Evolutionary conservation across 257 asterid genomes (phyloP), one percentile per base, ranked within the genome.

Genomic region (Sherardia arvensis): DNA sequence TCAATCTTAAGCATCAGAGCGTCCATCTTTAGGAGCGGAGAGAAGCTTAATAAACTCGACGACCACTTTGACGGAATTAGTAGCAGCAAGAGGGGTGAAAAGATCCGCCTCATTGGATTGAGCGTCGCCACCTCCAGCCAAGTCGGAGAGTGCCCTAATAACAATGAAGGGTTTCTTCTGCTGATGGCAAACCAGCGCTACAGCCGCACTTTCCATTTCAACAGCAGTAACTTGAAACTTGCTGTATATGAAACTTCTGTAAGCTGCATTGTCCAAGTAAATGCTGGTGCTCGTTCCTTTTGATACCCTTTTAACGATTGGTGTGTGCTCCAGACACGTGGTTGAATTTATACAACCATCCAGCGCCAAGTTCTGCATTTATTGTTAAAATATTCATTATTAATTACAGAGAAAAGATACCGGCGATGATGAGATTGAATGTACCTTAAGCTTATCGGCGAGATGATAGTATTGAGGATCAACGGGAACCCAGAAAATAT

Each of bases 201-300:
- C 81, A 9, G 81, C 85, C 4, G 85, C 85, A 33, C 87, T 81
- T 69, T 84, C 87, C 89, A 83, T 80, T 14, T 78, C 86, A 0
- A 83, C 77, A 1, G 83, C 79, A 20, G 78, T 67, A 0, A 77
- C 62, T 0, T 62, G 2, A 47, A 79, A 81, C 69, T 79, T 77
- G 0, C 61, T 18, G 65, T 59, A 63, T 3, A 81, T 59, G 30
- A 76, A 84, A 26, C 33, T 54, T 30, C 83, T 62, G 32, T 81
- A 84, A 0, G 91, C 82, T 4, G 81, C 78, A 61, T 84, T 84
- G 78, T 84, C 91, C 1, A 84, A 60, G 73, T 47, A 81, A 22
- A 81, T 73, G 71, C 77, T 79, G 28, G 84, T 78, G 58, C 85
- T 79, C 22, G 77, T 58, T 23, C 91, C 84, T 43, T 74, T 71